Evolutionary conservation across 2,329 filamentous ascomycete species (phyloP).

Genomic region (Verticillium dahliae): DNA sequence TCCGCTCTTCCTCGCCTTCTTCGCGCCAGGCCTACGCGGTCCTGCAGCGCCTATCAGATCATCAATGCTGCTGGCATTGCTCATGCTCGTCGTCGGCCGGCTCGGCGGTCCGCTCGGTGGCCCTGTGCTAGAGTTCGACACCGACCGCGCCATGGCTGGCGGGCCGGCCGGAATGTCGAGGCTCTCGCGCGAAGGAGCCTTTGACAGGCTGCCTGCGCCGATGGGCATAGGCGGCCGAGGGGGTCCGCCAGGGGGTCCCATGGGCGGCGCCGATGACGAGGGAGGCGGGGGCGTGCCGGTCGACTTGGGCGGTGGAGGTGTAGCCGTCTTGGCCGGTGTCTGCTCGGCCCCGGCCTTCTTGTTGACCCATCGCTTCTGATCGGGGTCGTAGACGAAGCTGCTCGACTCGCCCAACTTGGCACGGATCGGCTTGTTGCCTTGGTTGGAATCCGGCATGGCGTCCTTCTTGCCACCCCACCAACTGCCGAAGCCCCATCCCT

Average conservation of each 20-base stretch:
- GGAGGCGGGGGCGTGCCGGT: constrained; percentile 44
- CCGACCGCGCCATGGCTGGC: constrained; percentile 38
- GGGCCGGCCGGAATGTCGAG: constrained; percentile 13
- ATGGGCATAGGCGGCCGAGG: constrained; percentile 16
- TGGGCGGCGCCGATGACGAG: constrained; percentile 20
- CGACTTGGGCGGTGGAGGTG: constrained; percentile 73
- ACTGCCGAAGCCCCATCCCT: constrained; percentile 74
- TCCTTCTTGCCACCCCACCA: constrained; percentile 79
- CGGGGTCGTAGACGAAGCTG: constrained; percentile 88
- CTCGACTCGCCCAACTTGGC: constrained; percentile 93
- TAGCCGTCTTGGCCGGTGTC: constrained; percentile 50
- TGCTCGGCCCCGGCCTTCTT: constrained; percentile 75
- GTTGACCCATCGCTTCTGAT: constrained; percentile 98
- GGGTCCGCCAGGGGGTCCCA: constrained; percentile 17
- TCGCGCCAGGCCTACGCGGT: constrained; percentile 58
- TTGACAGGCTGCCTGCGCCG: constrained; percentile 23
- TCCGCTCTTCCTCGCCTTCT: constrained; percentile 73
- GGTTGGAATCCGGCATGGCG: constrained; percentile 29
- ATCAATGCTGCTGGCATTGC: constrained; percentile 90
- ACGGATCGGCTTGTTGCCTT: constrained; percentile 63
- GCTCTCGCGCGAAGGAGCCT: constrained; percentile 18
- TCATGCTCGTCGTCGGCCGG: constrained; percentile 74
- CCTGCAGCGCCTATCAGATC: constrained; percentile 75
- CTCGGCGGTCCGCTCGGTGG: constrained; percentile 50
- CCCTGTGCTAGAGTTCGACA: constrained; percentile 37